A percentile compares a stretch with the other conserved stretches of the same genome.
Evolutionary conservation across 805 yeast genomes (phyloP).

Genomic region (Priceomyces haplophilus): DNA sequence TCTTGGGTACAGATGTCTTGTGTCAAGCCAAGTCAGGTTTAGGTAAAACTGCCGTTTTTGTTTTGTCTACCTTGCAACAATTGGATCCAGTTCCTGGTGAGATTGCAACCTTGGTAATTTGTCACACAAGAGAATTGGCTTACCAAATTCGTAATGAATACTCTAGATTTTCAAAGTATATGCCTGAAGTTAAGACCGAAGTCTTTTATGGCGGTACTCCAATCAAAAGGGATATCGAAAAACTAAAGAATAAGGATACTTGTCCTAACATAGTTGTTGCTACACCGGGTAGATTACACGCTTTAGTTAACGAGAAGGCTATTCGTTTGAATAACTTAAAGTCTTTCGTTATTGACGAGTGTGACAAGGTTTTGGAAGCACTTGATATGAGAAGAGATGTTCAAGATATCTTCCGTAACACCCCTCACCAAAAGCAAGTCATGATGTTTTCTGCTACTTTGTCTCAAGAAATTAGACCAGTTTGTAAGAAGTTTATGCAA

Average conservation of each 20-base stretch:
- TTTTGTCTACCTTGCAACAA: constrained; percentile 92
- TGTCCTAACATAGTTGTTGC: constrained; percentile 97
- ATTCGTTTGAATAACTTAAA: constrained; percentile 85
- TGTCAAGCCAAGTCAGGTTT: constrained; percentile 99
- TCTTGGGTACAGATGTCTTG: constrained; percentile 94
- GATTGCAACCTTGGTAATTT: constrained; percentile 87
- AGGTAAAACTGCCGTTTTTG: constrained; percentile 98
- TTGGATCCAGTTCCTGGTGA: constrained; percentile 97
- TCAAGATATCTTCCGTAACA: constrained; percentile 94
- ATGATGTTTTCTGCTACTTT: constrained; percentile 99
- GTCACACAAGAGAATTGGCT: constrained; percentile 98
- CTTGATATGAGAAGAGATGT: constrained; percentile 97
- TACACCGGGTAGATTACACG: constrained; percentile 97
- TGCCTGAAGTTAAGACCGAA: constrained; percentile 96
- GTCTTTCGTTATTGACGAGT: constrained; percentile 94
- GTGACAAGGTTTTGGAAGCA: constrained; percentile 94
- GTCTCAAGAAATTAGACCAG: constrained; percentile 90
- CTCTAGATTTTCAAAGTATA: constrained; percentile 94
- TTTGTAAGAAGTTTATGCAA: constrained; percentile 97
- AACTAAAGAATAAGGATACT: constrained; percentile 86
- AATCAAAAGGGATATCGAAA: constrained; percentile 78
- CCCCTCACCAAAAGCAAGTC: constrained; percentile 98
- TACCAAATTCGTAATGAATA: constrained; percentile 97
- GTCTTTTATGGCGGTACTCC: constrained; percentile 97
- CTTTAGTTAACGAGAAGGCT: constrained; percentile 86